Conservation (phyloP, 1,139 yeast species). For the Magnusiomyces starmeri region DNA sequence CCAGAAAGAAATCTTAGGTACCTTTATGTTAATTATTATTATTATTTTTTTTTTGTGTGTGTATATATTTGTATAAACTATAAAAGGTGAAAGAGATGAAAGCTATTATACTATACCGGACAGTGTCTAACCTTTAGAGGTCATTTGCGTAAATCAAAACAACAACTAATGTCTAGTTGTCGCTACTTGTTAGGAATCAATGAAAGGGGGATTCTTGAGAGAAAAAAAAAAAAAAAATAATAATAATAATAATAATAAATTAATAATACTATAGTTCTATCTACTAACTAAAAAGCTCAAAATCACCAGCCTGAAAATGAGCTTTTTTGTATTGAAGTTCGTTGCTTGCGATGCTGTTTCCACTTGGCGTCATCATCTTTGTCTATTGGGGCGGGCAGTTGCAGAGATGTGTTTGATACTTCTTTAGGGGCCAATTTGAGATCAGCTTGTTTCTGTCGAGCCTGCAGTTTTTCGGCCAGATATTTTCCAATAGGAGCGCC, state of each 20-base stretch:
- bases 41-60: conserved; percentile 1
- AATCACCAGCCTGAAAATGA: conserved; percentile 25
- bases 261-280: too few relatives aligned
- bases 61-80: conserved; percentile 9
- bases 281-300: too few relatives aligned
- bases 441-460: neutral
- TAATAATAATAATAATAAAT: too few relatives aligned
- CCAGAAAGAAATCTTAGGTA: conserved; percentile 7
- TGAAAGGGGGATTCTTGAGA: too few relatives aligned
- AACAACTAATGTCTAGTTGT: too few relatives aligned
- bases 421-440: neutral
- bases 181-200: too few relatives aligned
- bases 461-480: neutral
- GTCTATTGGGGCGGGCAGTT: neutral
- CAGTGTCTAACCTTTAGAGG: too few relatives aligned
- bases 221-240: too few relatives aligned
- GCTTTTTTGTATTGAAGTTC: conserved; percentile 22
- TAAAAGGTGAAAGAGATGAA: neutral
- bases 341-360: conserved; percentile 14
- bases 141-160: too few relatives aligned
- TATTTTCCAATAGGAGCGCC: conserved; percentile 14
- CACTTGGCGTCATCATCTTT: conserved; percentile 13
- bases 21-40: neutral
- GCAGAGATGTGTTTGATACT: neutral
- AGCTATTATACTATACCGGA: neutral